phyloP scores from a whole-genome alignment of 2,329 filamentous ascomycete species.

The Tolypocladium pustulatum region DNA sequence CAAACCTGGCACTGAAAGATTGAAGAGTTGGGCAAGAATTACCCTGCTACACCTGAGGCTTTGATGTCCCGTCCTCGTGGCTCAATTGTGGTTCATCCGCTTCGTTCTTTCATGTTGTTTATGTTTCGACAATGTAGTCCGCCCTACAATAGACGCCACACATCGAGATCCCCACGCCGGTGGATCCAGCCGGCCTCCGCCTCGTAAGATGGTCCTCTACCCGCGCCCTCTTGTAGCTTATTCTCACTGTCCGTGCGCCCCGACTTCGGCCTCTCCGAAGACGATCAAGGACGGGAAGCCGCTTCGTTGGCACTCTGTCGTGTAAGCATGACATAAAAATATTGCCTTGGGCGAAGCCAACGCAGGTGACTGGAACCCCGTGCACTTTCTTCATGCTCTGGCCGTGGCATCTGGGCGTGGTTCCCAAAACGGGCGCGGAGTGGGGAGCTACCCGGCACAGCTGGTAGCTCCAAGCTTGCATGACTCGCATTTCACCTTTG shows the following conservation, averaged over 20 bases:
- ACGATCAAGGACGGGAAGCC: neutral
- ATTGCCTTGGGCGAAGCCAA: neutral
- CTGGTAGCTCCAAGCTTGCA: neutral
- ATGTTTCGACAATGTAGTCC: too few relatives aligned
- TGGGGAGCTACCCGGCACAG: neutral
- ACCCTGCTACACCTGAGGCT: too few relatives aligned
- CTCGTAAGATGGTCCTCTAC: neutral
- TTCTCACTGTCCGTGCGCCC: neutral
- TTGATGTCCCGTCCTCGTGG: neutral
- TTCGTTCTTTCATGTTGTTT: neutral
- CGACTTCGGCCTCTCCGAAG: neutral
- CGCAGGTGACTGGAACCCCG: neutral
- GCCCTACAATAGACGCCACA: too few relatives aligned
- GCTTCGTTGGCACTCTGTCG: neutral
- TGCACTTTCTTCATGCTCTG: neutral
- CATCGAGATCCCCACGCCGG: neutral
- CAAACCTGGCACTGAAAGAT: neutral
- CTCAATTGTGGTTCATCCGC: neutral
- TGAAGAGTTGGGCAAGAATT: neutral
- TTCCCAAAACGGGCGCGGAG: neutral
- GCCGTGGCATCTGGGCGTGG: neutral
- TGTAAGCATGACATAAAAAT: neutral
- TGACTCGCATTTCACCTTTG: neutral
- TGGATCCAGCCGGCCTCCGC: neutral
- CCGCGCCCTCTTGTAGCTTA: neutral